Conservation (phyloP, 2,329 filamentous ascomycete species). For the Nemania abortiva region DNA sequence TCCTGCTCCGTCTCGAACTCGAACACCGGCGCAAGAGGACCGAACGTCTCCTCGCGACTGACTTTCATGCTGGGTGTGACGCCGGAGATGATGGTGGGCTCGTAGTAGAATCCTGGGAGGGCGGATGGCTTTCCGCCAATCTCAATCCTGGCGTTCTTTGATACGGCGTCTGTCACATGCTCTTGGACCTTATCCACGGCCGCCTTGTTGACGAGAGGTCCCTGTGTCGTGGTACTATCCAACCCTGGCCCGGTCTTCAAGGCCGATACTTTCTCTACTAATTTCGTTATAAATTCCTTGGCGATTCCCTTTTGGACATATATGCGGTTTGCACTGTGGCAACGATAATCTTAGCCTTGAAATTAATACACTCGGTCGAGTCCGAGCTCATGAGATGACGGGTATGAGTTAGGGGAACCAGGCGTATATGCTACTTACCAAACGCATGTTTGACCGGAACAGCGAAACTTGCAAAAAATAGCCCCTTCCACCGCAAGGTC, state of each 20-base stretch:
- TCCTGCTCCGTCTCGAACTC: conserved; percentile 22
- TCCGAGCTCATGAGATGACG: neutral
- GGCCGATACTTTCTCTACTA: conserved; percentile 74
- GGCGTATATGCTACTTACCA: conserved; percentile 42
- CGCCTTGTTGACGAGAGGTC: conserved; percentile 77
- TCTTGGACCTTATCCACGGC: conserved; percentile 79
- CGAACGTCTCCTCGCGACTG: conserved; percentile 61
- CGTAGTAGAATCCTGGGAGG: conserved; percentile 65
- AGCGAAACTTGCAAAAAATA: conserved; percentile 76
- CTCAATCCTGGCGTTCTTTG: conserved; percentile 78
- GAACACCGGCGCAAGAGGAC: conserved; percentile 15
- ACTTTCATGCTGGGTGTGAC: conserved; percentile 77
- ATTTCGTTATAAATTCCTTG: conserved; percentile 73
- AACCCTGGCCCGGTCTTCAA: conserved; percentile 74
- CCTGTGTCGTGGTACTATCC: conserved; percentile 74
- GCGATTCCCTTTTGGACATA: conserved; percentile 72
- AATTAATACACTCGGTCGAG: neutral
- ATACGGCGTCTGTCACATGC: conserved; percentile 80
- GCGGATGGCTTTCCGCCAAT: conserved; percentile 67
- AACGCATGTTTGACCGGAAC: conserved; percentile 80
- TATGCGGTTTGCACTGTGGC: conserved; percentile 65
- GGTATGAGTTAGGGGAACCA: neutral
- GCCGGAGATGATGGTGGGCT: conserved; percentile 76
- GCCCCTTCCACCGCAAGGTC: conserved; percentile 71
- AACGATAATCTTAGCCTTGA: neutral